Evolutionary conservation across 2,329 filamentous ascomycete genomes (phyloP).

Genomic region (Geosmithia morbida): DNA sequence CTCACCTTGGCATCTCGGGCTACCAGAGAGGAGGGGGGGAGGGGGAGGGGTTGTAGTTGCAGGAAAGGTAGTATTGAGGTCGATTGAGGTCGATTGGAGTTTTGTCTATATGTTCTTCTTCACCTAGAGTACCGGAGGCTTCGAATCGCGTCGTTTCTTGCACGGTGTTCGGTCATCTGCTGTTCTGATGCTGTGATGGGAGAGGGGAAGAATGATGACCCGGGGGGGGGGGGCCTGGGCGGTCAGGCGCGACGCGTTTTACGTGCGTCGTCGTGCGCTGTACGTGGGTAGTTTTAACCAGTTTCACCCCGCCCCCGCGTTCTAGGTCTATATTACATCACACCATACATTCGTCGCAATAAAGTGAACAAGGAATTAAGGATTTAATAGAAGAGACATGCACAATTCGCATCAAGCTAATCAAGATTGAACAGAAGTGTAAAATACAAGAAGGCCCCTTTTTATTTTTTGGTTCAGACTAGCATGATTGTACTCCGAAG

Average conservation of each 20-base stretch:
- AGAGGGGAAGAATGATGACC: neutral
- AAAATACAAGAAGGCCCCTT: neutral
- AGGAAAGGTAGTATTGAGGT: neutral
- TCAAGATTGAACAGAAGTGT: too few species aligned
- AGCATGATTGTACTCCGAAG: neutral
- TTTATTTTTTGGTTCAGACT: neutral
- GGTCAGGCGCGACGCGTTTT: conserved; percentile 1
- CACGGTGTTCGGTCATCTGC: neutral
- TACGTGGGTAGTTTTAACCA: too few species aligned
- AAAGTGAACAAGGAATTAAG: too few species aligned
- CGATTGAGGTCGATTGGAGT: too few species aligned
- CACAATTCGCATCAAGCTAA: too few species aligned
- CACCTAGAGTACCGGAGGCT: neutral
- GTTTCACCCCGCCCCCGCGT: conserved; percentile 6
- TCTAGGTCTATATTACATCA: conserved; percentile 8
- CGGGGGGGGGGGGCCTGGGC: too few species aligned
- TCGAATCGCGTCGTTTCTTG: neutral
- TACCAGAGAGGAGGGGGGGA: too few species aligned
- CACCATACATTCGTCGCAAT: neutral
- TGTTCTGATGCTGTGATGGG: neutral
- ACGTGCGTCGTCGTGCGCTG: too few species aligned
- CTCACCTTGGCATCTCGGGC: conserved; percentile 4
- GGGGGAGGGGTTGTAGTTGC: too few species aligned
- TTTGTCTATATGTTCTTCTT: too few species aligned
- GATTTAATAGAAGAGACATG: too few species aligned